Conservation (phyloP, 257 asterid genomes). For the Lithospermum erythrorhizon region DNA sequence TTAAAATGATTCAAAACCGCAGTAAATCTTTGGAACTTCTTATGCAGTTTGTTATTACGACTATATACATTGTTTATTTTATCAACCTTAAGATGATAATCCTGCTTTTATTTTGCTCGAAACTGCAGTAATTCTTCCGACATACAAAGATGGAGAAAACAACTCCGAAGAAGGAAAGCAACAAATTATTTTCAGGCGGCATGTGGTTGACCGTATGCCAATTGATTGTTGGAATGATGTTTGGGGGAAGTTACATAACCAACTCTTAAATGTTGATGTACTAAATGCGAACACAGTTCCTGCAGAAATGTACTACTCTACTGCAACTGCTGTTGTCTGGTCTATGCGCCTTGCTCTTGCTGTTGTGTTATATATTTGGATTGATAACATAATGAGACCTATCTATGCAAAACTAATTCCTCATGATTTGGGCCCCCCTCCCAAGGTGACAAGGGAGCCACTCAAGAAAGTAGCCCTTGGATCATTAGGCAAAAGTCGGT, state of each 20-base stretch:
- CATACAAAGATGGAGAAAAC: slow-evolving; percentile 55
- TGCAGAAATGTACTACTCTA: slow-evolving; percentile 67
- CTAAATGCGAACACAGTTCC: slow-evolving; percentile 59
- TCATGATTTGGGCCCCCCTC: slow-evolving; percentile 83
- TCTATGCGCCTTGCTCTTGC: slow-evolving; percentile 94
- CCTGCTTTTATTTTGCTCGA: slow-evolving; percentile 8
- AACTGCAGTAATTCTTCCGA: slow-evolving; percentile 69
- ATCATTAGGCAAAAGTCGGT: slow-evolving; percentile 95
- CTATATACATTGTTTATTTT: background rate
- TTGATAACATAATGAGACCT: slow-evolving; percentile 77
- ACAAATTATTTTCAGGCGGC: slow-evolving; percentile 71
- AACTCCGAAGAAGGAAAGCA: slow-evolving; percentile 31
- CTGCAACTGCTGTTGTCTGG: slow-evolving; percentile 93
- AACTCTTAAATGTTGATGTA: slow-evolving; percentile 86
- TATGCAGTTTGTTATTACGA: background rate
- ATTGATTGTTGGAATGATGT: slow-evolving; percentile 96
- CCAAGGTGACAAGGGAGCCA: slow-evolving; percentile 48
- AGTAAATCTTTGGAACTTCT: background rate
- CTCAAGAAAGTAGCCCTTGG: slow-evolving; percentile 61
- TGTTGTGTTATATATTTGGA: slow-evolving; percentile 67
- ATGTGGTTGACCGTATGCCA: slow-evolving; percentile 84
- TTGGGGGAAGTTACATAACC: slow-evolving; percentile 94
- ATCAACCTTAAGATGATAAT: slow-evolving; percentile 4
- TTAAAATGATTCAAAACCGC: background rate
- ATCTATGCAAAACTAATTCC: slow-evolving; percentile 82